A percentile compares a stretch with the other conserved stretches of the same genome.
phyloP scores from a whole-genome alignment of 2,329 filamentous ascomycete genomes.

The Pyricularia grisea region DNA sequence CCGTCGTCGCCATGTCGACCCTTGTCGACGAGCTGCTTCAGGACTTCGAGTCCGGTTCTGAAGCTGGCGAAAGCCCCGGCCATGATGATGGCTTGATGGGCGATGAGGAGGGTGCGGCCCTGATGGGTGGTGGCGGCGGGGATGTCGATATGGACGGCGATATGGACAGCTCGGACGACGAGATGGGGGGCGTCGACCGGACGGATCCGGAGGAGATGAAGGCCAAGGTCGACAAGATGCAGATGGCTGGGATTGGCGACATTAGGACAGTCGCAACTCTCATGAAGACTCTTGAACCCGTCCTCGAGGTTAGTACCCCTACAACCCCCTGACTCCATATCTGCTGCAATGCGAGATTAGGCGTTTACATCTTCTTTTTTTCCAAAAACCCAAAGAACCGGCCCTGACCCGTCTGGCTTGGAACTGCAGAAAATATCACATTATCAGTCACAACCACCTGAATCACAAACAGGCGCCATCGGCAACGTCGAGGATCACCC shows the following conservation, averaged over 20 bases:
- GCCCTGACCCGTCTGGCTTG: conserved; percentile 58
- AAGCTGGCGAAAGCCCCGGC: conserved; percentile 50
- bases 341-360: conserved; percentile 21
- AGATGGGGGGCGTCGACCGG: conserved; percentile 37
- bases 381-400: conserved; percentile 31
- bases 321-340: conserved; percentile 9
- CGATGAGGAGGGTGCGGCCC: conserved; percentile 29
- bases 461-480: conserved; percentile 52
- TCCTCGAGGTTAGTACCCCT: conserved; percentile 63
- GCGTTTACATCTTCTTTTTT: conserved; percentile 52
- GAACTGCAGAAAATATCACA: conserved; percentile 66
- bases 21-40: conserved; percentile 87
- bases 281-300: conserved; percentile 72
- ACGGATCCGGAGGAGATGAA: conserved; percentile 61
- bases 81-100: conserved; percentile 36
- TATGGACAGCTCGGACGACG: conserved; percentile 48
- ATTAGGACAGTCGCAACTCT: conserved; percentile 70
- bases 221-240: conserved; percentile 74
- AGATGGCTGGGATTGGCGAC: conserved; percentile 63
- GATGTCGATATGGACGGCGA: conserved; percentile 52
- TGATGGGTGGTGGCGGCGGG: conserved; percentile 24
- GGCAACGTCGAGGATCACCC: conserved; percentile 88
- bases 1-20: conserved; percentile 59
- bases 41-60: conserved; percentile 78
- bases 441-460: conserved; percentile 61